These are phyloP conservation scores for Aphanomyces euteiches DNA, from an alignment of 352 stramenopile species.

Conservation along the genomic window DNA sequence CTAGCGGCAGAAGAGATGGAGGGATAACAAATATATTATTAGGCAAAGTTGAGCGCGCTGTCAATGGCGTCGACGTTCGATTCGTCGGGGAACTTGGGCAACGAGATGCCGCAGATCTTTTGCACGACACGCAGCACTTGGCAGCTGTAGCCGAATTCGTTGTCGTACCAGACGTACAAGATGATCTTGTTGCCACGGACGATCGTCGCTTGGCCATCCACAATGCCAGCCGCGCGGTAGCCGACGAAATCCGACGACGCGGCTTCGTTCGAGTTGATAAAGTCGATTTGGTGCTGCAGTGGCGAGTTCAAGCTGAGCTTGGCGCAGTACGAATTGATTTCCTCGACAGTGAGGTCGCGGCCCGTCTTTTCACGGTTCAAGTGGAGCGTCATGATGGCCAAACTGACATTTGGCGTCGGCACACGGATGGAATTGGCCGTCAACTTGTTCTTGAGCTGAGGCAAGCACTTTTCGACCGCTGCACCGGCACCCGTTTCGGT, in stretches of 20 bases:
- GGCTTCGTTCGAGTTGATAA: slow-evolving; percentile 76
- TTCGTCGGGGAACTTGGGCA: slow-evolving; percentile 66
- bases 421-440: slow-evolving; percentile 98
- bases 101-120: slow-evolving; percentile 69
- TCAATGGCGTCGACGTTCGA: slow-evolving; percentile 69
- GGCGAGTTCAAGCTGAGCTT: slow-evolving; percentile 77
- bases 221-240: slow-evolving; percentile 59
- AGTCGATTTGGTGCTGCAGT: slow-evolving; percentile 87
- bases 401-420: slow-evolving; percentile 97
- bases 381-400: slow-evolving; percentile 95
- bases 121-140: slow-evolving; percentile 82
- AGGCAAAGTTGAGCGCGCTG: slow-evolving; percentile 51
- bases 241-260: slow-evolving; percentile 84
- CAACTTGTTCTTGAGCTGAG: slow-evolving; percentile 94
- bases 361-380: slow-evolving; percentile 75
- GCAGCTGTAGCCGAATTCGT: slow-evolving; percentile 87
- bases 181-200: slow-evolving; percentile 80
- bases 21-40: slow-evolving; percentile 18
- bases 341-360: slow-evolving; percentile 52
- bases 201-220: slow-evolving; percentile 84
- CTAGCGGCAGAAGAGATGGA: slow-evolving; percentile 1
- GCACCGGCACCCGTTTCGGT: slow-evolving; percentile 79
- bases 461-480: slow-evolving; percentile 86
- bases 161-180: slow-evolving; percentile 89
- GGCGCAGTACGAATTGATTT: slow-evolving; percentile 75